Evolutionary conservation across 495 filamentous ascomycete species (phyloP).

Genomic region (Mytilinidion resinicola): DNA sequence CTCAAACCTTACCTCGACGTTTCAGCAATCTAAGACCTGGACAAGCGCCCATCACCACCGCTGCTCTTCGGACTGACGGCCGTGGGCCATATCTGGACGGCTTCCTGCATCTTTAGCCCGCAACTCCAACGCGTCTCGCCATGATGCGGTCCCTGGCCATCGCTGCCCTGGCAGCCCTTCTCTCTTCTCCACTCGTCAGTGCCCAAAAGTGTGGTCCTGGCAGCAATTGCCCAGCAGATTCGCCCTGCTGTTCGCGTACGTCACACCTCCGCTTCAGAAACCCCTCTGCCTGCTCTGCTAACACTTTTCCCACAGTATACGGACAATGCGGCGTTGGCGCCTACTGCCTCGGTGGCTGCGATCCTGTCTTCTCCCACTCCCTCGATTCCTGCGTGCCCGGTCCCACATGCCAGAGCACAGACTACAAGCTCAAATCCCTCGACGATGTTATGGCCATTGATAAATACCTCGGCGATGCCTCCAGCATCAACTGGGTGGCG

Average conservation of each 20-base stretch:
- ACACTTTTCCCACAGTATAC: conserved; percentile 59
- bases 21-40: not conserved
- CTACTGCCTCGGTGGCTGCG: conserved; percentile 94
- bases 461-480: conserved; percentile 79
- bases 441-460: conserved; percentile 61
- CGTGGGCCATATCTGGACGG: not conserved
- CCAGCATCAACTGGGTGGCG: conserved; percentile 76
- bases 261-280: conserved; percentile 22
- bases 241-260: conserved; percentile 92
- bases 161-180: conserved; percentile 19
- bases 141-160: conserved; percentile 13
- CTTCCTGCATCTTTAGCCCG: conserved; percentile 2
- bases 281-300: not conserved
- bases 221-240: conserved; percentile 63
- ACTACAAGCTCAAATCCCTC: conserved; percentile 64
- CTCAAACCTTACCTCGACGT: conserved; percentile 1
- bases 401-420: conserved; percentile 69
- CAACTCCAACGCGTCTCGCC: not conserved
- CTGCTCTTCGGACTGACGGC: not conserved
- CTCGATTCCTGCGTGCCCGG: conserved; percentile 82
- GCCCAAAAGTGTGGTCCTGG: conserved; percentile 46
- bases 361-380: conserved; percentile 70
- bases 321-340: conserved; percentile 88
- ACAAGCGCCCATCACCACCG: not conserved
- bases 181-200: conserved; percentile 4